A percentile compares a stretch with the other conserved stretches of the same genome.
Evolutionary conservation across 139 green algal genomes (phyloP).

Genomic region (Closterium sp.): DNA sequence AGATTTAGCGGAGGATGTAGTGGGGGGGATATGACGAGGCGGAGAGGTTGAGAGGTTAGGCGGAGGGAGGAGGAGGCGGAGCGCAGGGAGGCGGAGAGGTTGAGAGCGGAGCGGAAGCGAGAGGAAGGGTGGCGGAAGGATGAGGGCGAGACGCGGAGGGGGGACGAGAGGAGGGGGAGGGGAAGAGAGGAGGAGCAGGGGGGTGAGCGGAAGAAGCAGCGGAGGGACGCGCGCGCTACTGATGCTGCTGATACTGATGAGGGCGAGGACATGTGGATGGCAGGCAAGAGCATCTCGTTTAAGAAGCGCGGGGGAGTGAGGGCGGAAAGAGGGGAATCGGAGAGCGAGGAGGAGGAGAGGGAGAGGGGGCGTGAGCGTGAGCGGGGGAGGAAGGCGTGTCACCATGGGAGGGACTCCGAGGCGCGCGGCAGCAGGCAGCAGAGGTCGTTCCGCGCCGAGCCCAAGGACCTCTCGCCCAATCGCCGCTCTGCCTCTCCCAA

Average conservation of each 20-base stretch:
- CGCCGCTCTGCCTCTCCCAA: background rate
- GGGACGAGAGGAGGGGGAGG: background rate
- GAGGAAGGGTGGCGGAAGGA: background rate
- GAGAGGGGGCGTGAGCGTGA: too few relatives aligned
- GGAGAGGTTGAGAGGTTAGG: too few relatives aligned
- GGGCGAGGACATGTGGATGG: background rate
- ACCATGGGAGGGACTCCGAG: too few relatives aligned
- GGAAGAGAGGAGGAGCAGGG: background rate
- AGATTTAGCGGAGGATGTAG: too few relatives aligned
- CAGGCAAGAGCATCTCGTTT: background rate
- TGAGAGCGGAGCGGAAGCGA: background rate
- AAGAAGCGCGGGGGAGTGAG: background rate
- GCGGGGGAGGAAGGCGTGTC: too few relatives aligned
- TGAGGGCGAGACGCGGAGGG: background rate
- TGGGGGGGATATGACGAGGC: too few relatives aligned
- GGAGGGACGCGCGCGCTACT: background rate
- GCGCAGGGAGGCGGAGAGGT: constrained; percentile 13
- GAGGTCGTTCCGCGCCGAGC: background rate
- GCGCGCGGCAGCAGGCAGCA: background rate
- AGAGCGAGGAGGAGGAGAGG: background rate
- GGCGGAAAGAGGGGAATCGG: background rate
- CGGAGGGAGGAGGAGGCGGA: constrained; percentile 35
- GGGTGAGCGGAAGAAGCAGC: background rate
- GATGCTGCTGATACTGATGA: background rate
- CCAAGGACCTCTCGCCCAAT: background rate